These are phyloP conservation scores for Axilococcus clingmanii DNA, from an alignment of 139 green algal genomes.

Conservation along the genomic window DNA sequence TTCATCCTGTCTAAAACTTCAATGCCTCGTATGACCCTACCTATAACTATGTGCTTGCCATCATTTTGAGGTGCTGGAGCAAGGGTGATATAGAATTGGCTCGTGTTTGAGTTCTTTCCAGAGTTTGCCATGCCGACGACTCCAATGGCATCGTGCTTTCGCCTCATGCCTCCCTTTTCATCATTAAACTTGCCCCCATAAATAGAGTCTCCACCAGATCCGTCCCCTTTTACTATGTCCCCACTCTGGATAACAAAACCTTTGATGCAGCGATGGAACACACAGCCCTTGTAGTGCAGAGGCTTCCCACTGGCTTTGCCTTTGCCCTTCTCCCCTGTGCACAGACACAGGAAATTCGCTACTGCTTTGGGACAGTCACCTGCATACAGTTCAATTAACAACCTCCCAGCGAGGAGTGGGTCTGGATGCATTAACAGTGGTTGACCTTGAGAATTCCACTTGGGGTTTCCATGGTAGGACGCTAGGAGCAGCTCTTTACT, in stretches of 20 bases:
- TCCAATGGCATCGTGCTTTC: conserved; percentile 59
- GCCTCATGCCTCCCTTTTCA: conserved; percentile 61
- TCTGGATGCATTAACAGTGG: conserved; percentile 6
- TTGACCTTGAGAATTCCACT: conserved; percentile 21
- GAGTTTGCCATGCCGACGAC: conserved; percentile 72
- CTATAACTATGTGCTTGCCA: conserved; percentile 82
- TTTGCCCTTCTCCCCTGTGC: conserved; percentile 61
- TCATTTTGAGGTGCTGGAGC: conserved; percentile 52
- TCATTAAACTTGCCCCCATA: conserved; percentile 71
- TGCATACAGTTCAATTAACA: conserved; percentile 31
- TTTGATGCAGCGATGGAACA: conserved; percentile 68
- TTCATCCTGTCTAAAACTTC: too few relatives aligned
- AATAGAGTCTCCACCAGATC: conserved; percentile 70
- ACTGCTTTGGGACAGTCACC: conserved; percentile 40
- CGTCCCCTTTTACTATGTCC: conserved; percentile 65
- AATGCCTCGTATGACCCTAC: too few relatives aligned
- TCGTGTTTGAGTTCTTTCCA: conserved; percentile 82
- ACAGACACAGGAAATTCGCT: conserved; percentile 63
- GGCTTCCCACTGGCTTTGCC: conserved; percentile 66
- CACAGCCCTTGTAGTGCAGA: conserved; percentile 62
- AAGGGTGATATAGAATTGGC: conserved; percentile 82
- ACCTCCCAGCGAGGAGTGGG: conserved; percentile 13
- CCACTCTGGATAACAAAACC: conserved; percentile 70
- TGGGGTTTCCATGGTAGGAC: conserved; percentile 33
- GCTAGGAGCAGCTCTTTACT: conserved; percentile 31